phyloP scores from a whole-genome alignment of 2,329 filamentous ascomycete genomes.

The Ascochyta pisi region DNA sequence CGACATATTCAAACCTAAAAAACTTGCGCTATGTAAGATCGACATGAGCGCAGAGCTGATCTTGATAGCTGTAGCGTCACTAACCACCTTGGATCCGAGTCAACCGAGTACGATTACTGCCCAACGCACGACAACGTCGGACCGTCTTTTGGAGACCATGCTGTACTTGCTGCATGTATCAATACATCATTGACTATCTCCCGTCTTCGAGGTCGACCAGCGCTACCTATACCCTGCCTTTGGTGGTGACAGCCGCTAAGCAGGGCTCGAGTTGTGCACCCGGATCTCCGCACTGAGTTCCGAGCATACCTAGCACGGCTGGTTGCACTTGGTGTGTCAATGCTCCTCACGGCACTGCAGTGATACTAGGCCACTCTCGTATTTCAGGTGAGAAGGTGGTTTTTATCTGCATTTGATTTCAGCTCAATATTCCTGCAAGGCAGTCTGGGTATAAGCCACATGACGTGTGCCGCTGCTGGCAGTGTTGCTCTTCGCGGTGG shows the following conservation, averaged over 20 bases:
- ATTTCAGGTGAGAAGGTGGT: background rate
- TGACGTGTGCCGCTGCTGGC: constrained; percentile 1
- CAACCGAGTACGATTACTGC: background rate
- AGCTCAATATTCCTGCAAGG: background rate
- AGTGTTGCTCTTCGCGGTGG: background rate
- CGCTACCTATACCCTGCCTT: constrained; percentile 5
- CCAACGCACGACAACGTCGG: constrained; percentile 1
- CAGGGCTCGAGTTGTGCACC: constrained; percentile 11
- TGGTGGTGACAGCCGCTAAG: constrained; percentile 13
- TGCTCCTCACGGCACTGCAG: background rate
- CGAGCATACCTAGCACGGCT: constrained; percentile 8
- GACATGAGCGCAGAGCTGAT: constrained; percentile 1
- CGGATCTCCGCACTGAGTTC: constrained; percentile 36
- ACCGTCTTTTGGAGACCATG: background rate
- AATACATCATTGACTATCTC: constrained; percentile 8
- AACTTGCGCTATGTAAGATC: constrained; percentile 19
- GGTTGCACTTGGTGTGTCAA: too few species aligned
- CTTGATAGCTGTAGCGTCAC: constrained; percentile 1
- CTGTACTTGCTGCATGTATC: constrained; percentile 1
- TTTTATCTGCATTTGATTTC: background rate
- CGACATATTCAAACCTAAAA: background rate
- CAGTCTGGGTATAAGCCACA: background rate
- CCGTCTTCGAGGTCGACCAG: background rate
- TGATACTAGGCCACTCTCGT: background rate
- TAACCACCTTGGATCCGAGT: constrained; percentile 2